Evolutionary conservation across 2,329 filamentous ascomycete species (phyloP).

Genomic region (Periconia sp.): DNA sequence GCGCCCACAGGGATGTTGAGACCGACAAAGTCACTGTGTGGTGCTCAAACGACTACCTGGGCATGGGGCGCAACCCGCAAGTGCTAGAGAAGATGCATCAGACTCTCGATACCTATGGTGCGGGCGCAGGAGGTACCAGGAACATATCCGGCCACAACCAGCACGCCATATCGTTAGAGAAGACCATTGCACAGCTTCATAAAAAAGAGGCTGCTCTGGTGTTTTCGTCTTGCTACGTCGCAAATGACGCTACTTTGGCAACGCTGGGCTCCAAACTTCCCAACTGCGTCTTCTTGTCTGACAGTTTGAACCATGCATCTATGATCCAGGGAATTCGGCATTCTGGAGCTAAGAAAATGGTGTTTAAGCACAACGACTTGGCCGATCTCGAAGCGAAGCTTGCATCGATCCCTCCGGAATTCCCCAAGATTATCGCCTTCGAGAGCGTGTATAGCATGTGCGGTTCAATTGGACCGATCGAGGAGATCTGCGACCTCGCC

Average conservation of each 20-base stretch:
- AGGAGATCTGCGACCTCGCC: conserved; percentile 91
- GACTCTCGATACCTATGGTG: conserved; percentile 90
- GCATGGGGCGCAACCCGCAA: conserved; percentile 89
- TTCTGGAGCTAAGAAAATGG: conserved; percentile 93
- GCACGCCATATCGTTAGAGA: conserved; percentile 85
- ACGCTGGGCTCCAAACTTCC: conserved; percentile 97
- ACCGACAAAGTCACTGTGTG: conserved; percentile 93
- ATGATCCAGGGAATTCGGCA: conserved; percentile 99
- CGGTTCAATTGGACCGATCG: conserved; percentile 93
- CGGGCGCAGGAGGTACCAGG: conserved; percentile 90
- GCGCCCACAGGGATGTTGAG: conserved; percentile 82
- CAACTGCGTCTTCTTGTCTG: conserved; percentile 95
- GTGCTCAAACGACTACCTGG: conserved; percentile 99
- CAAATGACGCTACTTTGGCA: conserved; percentile 94
- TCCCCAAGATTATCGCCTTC: conserved; percentile 97
- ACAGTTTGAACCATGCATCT: conserved; percentile 95
- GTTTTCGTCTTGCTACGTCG: conserved; percentile 97
- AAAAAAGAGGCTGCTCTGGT: conserved; percentile 90
- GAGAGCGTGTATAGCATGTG: conserved; percentile 99
- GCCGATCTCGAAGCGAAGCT: conserved; percentile 89
- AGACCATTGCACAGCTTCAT: conserved; percentile 81
- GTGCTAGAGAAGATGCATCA: conserved; percentile 93
- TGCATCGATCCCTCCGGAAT: conserved; percentile 77
- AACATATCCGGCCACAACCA: conserved; percentile 98
- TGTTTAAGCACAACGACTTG: conserved; percentile 99